phyloP scores from a whole-genome alignment of 2,329 filamentous ascomycete genomes.

The Orbilia blumenaviensis region DNA sequence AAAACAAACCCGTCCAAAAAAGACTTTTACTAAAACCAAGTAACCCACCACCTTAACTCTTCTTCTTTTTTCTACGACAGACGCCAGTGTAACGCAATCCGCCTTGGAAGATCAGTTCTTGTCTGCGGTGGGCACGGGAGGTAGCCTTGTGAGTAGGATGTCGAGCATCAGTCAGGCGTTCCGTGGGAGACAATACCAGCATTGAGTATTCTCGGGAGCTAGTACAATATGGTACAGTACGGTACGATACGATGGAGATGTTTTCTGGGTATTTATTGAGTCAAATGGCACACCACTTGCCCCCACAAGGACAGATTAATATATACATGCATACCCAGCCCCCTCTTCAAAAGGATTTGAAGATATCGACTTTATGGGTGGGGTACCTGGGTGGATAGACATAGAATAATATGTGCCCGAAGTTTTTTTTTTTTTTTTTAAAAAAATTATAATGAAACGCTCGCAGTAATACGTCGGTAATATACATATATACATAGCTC shows the following conservation, averaged over 20 bases:
- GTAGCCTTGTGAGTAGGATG: constrained; percentile 70
- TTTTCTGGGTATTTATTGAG: no score
- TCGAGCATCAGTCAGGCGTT: constrained; percentile 72
- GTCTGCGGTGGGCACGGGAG: constrained; percentile 73
- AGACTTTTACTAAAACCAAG: constrained; percentile 52
- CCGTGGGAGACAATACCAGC: constrained; percentile 32
- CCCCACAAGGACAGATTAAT: no score
- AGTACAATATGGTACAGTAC: no score
- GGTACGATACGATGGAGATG: no score
- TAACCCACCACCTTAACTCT: constrained; percentile 33
- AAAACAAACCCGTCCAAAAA: constrained; percentile 19
- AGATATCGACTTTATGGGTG: no score
- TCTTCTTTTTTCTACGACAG: constrained; percentile 62
- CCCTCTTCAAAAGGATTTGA: no score
- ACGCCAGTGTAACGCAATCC: constrained; percentile 81
- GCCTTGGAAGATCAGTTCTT: constrained; percentile 80
- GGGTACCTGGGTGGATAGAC: no score
- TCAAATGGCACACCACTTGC: neutral
- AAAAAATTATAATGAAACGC: neutral
- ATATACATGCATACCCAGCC: no score
- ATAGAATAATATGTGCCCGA: no score
- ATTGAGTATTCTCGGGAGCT: no score
- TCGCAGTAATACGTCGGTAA: neutral
- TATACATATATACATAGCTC: constrained; percentile 41
- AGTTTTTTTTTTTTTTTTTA: no score